Evolutionary conservation across 2,329 filamentous ascomycete species (phyloP), one percentile per base, ranked within the genome.

Genomic region (Fusarium oligoseptatum): DNA sequence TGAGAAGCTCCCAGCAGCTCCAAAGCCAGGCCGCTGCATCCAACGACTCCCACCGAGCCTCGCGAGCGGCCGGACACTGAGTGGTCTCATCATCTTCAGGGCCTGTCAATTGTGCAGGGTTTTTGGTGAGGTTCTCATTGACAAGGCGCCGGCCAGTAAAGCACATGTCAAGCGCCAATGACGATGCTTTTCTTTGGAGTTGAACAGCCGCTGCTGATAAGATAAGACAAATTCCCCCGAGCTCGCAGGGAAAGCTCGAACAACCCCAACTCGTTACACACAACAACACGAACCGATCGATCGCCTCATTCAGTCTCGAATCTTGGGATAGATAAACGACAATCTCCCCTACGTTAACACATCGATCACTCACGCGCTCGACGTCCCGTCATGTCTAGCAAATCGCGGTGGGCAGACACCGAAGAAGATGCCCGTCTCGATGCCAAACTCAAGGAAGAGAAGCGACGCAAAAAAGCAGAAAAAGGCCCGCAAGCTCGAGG

Each of bases 361-460:
- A 15, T 17, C 20, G n/a, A 37, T 39, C 20, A 27, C 14, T 37
- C 55, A 36, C 32, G 55, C 34, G 34, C 32, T 20, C 37, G 36
- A 14, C 56, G 22, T 55, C 58, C 58, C 68, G 76, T 66, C 56
- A 93, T 93, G 91, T 87, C 91, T 57, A 86, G 86, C 64, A 91
- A 90, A 81, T 98, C 96, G 60, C 92, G 96, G 83, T 99, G 97
- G 97, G 94, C 94, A 74, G 90, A 95, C 79, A 91, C 93, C 55
- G 94, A 94, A 77, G 94, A 95, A 76, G 95, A 98, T 81, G 91
- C 91, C 24, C 93, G 91, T 50, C 88, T 92, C 48, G 92, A 94
- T 69, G 91, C 92, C 22, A 91, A 92, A 79, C 88, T 91, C 81
- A 98, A 96, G 84, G 95, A 97, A 83, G 93, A 95, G 79, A 97